Percentiles rank a stretch among this genome's conserved stretches.
Conservation (phyloP, 1,139 yeast species). For the Geotrichum australiense region DNA sequence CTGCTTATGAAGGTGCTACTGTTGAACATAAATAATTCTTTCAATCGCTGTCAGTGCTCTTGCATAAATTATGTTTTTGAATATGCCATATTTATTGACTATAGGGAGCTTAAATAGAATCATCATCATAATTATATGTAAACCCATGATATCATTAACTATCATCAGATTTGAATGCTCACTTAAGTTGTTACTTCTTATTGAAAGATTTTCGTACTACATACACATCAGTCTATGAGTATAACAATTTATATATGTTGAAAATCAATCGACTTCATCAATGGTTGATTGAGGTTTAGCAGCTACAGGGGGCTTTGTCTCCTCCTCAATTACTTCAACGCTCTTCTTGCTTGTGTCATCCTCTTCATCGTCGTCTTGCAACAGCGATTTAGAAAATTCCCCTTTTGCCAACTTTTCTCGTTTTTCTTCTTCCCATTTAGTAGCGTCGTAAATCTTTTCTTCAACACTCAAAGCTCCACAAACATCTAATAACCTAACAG, state of each 20-base stretch:
- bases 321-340: constrained; percentile 20
- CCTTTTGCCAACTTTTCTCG: constrained; percentile 16
- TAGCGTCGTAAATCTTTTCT: constrained; percentile 68
- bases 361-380: constrained; percentile 28
- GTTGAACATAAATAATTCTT: constrained; percentile 11
- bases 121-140: no score
- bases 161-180: no score
- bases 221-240: no score
- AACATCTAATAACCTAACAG: constrained; percentile 67
- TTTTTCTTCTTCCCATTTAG: constrained; percentile 53
- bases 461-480: constrained; percentile 80
- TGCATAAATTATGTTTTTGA: no score
- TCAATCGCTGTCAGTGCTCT: no score
- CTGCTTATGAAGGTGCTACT: constrained; percentile 80
- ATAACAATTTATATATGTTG: no score
- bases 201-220: no score
- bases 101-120: no score
- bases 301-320: constrained; percentile 10
- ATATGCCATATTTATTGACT: neutral
- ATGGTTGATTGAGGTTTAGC: constrained; percentile 7
- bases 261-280: constrained; percentile 18
- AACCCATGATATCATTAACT: no score
- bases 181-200: no score
- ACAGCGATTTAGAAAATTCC: constrained; percentile 14
- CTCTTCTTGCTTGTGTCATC: constrained; percentile 27